Base-by-base conservation (phyloP, 345 rosid species). In the Excoecaria agallocha region DNA sequence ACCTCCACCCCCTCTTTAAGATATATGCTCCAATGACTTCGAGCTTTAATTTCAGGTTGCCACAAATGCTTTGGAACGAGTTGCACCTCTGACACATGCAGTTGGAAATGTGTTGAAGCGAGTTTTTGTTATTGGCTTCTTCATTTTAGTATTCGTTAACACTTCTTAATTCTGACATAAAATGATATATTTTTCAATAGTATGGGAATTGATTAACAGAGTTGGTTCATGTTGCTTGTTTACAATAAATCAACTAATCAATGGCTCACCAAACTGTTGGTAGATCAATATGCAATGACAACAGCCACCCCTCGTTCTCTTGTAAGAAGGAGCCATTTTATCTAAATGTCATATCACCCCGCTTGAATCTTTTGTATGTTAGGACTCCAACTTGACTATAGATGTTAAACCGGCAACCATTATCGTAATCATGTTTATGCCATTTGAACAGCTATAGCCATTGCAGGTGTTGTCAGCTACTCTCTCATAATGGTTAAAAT, bases 21-120 rank as follows among this genome's bases (percentile, higher is more conserved):
- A 61, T 62, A n/a, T n/a, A n/a, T 13, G 6, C 39, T 49, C 7
- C 0, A 13, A 13, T 25, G 17, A 30, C 8, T 7, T 59, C 70
- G 76, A 60, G 75, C 52, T 80, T 62, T 55, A 16, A 66, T 74
- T 79, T 77, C 85, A 86, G 89, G 66, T 86, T 30, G 89, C 89
- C 52, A 86, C 86, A 0, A 86, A 86, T 76, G 83, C 89, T 37
- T 69, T 86, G 80, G 89, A 86, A 74, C 59, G 85, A 38, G 86
- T 86, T 68, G 86, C 86, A 55, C 89, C 86, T 20, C 85, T 86
- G 45, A 83, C 89, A 39, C 89, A 86, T 78, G 89, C 89, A 20
- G 89, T 86, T 15, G 89, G 89, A 43, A 86, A 86, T 20, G 89
- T 86, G 51, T 51, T 86, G 76, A 86, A 86, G 75, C 57, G 86